Evolutionary conservation across 306 rosid species (phyloP), one percentile per base, ranked within the genome.

Genomic region (Parietaria judaica): DNA sequence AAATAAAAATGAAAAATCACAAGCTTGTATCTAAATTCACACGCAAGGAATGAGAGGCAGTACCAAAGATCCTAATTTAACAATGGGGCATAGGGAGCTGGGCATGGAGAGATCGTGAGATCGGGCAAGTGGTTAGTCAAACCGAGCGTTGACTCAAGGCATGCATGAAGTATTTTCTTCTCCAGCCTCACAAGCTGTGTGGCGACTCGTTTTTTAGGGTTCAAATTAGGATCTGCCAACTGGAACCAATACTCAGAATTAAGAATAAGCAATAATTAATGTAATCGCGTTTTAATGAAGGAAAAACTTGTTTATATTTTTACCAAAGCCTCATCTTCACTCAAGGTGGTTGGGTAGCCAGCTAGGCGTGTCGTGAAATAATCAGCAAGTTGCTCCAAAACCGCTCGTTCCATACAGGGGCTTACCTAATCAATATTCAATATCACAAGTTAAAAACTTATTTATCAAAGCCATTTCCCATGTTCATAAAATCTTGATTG

Each of bases 391-490:
- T 92, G 99, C 72, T 84, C 96, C 78, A 92, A 66, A 50, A 86
- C 92, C 9, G 96, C 99, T 58, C 84, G 76, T 75, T 92, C 99
- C 99, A 84, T 86, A 74, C 99, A 92, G 41, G 95, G 88, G 71
- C 99, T 88, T 70, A 77, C 83, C 99, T 92, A 23, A 65, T 36
- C 7, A 67, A 74, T 48, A 56, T 57, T 54, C 35, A 74, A 70
- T 36, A 59, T 49, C 53, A 11, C 14, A 49, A 49, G 53, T n/a
- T 39, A 49, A 8, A 3, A 9, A 7, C 3, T 49, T n/a, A 3
- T 49, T 14, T 6, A 49, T n/a, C 13, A n/a, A 49, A 4, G 65
- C 31, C 48, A 53, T 56, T 60, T 14, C 54, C 7, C 58, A 63
- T 50, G 75, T 68, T 62, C 6, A 14, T 46, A 14, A 59, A 47